These are phyloP conservation scores for Neophaeococcomyces mojaviensis DNA, from an alignment of 2,329 filamentous ascomycete genomes.

Conservation along the genomic window DNA sequence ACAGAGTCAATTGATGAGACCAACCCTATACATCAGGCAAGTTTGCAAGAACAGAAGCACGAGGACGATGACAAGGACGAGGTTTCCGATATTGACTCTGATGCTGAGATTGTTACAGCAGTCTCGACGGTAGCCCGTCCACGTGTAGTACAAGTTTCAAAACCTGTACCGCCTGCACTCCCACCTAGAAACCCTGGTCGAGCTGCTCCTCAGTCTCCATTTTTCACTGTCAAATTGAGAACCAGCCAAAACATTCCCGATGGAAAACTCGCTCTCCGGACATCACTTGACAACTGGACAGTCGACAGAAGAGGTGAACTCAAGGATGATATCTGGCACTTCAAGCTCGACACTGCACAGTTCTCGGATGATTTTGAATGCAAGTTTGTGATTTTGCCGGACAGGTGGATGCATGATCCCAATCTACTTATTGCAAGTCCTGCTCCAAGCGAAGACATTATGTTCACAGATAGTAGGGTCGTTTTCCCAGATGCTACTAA, in stretches of 20 bases:
- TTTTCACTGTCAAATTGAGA: constrained; percentile 15
- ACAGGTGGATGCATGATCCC: constrained; percentile 8
- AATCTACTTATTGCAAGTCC: constrained; percentile 3
- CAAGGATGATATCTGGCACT: constrained; percentile 3
- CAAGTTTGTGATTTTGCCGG: constrained; percentile 7
- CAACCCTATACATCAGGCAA: constrained; percentile 3
- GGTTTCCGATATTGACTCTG: constrained; percentile 22
- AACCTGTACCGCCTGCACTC: constrained; percentile 68
- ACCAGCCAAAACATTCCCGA: constrained; percentile 2
- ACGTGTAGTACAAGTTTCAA: constrained; percentile 76
- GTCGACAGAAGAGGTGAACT: constrained; percentile 7
- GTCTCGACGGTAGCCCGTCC: constrained; percentile 55
- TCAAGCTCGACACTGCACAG: constrained; percentile 8
- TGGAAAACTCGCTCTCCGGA: constrained; percentile 3
- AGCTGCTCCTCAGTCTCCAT: constrained; percentile 21
- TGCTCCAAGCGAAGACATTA: constrained; percentile 6
- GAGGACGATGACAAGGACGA: constrained; percentile 12
- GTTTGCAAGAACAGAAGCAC: constrained; percentile 1
- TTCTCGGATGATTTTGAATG: constrained; percentile 7
- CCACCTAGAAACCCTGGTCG: constrained; percentile 63
- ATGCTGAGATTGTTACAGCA: constrained; percentile 47
- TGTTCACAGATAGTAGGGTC: constrained; percentile 3
- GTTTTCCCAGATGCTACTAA: not conserved
- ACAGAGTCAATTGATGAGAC: constrained; percentile 40
- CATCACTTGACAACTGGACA: constrained; percentile 7